Evolutionary conservation across 1,284 basidiomycete genomes (phyloP).

Genomic region (Cryptococcus maquisensis): DNA sequence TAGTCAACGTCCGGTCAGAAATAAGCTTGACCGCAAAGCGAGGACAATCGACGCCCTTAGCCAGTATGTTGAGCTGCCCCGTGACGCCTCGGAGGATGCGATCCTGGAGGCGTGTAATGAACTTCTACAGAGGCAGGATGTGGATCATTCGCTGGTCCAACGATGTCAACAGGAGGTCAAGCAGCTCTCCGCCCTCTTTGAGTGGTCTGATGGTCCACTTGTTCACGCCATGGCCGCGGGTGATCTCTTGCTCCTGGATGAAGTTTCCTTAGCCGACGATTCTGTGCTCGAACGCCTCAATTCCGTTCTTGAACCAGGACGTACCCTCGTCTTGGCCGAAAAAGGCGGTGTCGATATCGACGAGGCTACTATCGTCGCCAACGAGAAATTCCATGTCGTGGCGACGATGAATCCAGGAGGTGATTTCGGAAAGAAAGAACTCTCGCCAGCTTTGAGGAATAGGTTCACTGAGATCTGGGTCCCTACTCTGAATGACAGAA

Average conservation of each 20-base stretch:
- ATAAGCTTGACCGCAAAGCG: conserved; percentile 56
- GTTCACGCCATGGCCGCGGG: conserved; percentile 86
- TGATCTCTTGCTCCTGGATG: conserved; percentile 86
- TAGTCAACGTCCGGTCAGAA: conserved; percentile 86
- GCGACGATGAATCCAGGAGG: conserved; percentile 99
- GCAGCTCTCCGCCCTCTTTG: conserved; percentile 69
- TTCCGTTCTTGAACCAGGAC: conserved; percentile 86
- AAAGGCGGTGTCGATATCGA: conserved; percentile 73
- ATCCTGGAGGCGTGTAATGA: conserved; percentile 15
- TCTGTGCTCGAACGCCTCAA: conserved; percentile 97
- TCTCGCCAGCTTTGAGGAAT: conserved; percentile 94
- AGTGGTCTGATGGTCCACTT: conserved; percentile 95
- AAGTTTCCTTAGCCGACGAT: conserved; percentile 97
- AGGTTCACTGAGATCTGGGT: conserved; percentile 99
- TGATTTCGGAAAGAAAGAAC: conserved; percentile 98
- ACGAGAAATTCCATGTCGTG: conserved; percentile 74
- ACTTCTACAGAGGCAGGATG: conserved; percentile 15
- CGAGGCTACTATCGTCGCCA: conserved; percentile 64
- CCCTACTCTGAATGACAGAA: conserved; percentile 71
- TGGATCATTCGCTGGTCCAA: conserved; percentile 15
- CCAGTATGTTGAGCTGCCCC: conserved; percentile 31
- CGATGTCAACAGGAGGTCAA: conserved; percentile 45
- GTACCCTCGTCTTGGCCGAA: conserved; percentile 90
- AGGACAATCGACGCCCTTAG: conserved; percentile 37
- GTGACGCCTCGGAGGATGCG: conserved; percentile 26